phyloP scores from a whole-genome alignment of 1,284 basidiomycete genomes.

The Irpex lacteus region DNA sequence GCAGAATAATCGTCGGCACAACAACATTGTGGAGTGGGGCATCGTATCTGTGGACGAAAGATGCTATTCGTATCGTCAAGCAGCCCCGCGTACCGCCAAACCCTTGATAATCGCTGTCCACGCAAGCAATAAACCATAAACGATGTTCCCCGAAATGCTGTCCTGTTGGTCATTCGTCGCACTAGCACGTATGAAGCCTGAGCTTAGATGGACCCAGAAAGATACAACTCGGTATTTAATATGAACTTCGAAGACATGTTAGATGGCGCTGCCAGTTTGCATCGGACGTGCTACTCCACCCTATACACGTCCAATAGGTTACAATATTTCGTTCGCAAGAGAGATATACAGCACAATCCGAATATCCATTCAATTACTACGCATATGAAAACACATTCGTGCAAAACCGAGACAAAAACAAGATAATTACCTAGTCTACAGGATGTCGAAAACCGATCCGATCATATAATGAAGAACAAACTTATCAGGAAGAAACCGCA shows the following conservation, averaged over 20 bases:
- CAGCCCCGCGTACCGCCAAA: constrained; percentile 7
- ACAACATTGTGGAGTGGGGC: constrained; percentile 94
- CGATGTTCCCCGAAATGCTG: neutral
- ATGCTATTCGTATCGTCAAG: constrained; percentile 26
- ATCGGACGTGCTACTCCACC: too few species aligned
- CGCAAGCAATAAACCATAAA: neutral
- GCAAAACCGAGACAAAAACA: neutral
- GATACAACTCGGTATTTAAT: too few species aligned
- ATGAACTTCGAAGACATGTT: too few species aligned
- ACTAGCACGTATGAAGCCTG: too few species aligned
- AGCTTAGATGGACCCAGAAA: too few species aligned
- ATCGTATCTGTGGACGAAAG: constrained; percentile 71
- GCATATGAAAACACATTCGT: neutral
- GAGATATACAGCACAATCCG: neutral
- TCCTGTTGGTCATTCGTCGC: too few species aligned
- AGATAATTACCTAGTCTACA: neutral
- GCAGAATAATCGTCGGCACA: constrained; percentile 79
- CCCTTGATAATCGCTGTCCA: neutral
- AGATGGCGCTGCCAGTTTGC: too few species aligned
- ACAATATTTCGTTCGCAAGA: neutral
- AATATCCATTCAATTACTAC: neutral
- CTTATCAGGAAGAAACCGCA: neutral
- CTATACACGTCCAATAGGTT: too few species aligned
- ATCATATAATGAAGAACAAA: too few species aligned
- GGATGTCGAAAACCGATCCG: neutral